Evolutionary conservation across 2,329 filamentous ascomycete genomes (phyloP).

Genomic region (Tolypocladium capitatum): DNA sequence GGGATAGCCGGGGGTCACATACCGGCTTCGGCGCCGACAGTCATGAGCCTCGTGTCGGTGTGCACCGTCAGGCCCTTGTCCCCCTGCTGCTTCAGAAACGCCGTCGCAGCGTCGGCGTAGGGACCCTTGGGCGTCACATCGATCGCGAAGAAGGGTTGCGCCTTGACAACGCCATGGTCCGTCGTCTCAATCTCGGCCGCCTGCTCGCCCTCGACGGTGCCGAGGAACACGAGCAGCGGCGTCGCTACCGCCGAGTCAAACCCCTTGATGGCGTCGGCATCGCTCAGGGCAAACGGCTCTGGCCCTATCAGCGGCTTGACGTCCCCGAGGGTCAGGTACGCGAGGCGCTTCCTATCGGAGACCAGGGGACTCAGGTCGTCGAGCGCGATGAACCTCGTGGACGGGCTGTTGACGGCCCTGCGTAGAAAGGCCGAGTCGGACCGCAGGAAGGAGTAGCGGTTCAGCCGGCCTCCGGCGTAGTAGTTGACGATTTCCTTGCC

Average conservation of each 20-base stretch:
- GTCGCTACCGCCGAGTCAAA: conserved; percentile 59
- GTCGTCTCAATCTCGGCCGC: conserved; percentile 11
- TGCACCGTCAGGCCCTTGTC: conserved; percentile 51
- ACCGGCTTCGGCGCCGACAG: conserved; percentile 49
- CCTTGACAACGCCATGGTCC: conserved; percentile 56
- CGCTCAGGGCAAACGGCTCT: conserved; percentile 56
- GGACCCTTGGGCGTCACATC: conserved; percentile 66
- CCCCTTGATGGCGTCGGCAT: conserved; percentile 57
- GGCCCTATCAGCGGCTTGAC: conserved; percentile 56
- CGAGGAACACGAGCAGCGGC: conserved; percentile 72
- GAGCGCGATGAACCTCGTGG: conserved; percentile 63
- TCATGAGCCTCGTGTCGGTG: conserved; percentile 49
- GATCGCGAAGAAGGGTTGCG: conserved; percentile 76
- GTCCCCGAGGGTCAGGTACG: conserved; percentile 55
- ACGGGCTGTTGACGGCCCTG: conserved; percentile 50
- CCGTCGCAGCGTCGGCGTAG: conserved; percentile 47
- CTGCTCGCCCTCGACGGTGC: conserved; percentile 51
- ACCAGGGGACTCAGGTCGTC: conserved; percentile 66
- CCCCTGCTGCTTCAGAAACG: conserved; percentile 27
- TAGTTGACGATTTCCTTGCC: conserved; percentile 73
- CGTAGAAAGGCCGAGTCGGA: conserved; percentile 57
- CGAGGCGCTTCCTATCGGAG: conserved; percentile 41
- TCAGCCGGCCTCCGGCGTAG: conserved; percentile 66
- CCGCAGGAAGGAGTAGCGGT: conserved; percentile 68
- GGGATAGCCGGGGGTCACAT: conserved; percentile 9